Evolutionary conservation across 768 basidiomycete genomes (phyloP).

Genomic region (Auricularia heimuer): DNA sequence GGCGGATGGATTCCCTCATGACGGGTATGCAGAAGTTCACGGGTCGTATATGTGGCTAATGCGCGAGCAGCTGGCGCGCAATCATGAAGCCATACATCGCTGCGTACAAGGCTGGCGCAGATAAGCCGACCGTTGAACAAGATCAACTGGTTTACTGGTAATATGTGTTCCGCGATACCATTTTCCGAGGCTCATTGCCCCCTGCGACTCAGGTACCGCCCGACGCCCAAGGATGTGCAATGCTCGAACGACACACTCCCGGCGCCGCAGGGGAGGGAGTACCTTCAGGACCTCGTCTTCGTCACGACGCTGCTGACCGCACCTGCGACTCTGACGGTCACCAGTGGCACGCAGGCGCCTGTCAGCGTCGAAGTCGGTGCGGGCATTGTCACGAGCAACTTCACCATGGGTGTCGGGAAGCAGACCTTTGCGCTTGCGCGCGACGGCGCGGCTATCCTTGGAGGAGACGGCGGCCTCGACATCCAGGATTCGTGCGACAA

Average conservation of each 20-base stretch:
- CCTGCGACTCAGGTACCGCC: background rate
- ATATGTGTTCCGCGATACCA: background rate
- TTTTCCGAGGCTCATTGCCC: background rate
- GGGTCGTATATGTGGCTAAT: background rate
- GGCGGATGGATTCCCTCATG: conserved; percentile 1
- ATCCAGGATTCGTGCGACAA: background rate
- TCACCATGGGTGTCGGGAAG: conserved; percentile 2
- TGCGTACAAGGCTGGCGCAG: conserved; percentile 1
- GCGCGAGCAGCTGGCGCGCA: background rate
- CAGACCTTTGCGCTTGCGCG: background rate
- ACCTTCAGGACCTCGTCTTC: background rate
- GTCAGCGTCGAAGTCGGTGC: background rate
- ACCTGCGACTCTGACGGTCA: background rate
- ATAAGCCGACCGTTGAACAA: background rate
- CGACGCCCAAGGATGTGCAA: background rate
- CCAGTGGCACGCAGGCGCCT: background rate
- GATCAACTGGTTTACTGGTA: conserved; percentile 1
- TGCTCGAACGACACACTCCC: conserved; percentile 1
- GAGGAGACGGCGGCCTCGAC: background rate
- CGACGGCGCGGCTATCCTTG: background rate
- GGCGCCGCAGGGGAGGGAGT: background rate
- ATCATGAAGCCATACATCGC: background rate
- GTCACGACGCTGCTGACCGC: background rate
- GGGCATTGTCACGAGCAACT: background rate
- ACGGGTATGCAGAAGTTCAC: background rate